Base-by-base conservation (phyloP, 768 basidiomycete species). In the Stropharia rugosoannulata region DNA sequence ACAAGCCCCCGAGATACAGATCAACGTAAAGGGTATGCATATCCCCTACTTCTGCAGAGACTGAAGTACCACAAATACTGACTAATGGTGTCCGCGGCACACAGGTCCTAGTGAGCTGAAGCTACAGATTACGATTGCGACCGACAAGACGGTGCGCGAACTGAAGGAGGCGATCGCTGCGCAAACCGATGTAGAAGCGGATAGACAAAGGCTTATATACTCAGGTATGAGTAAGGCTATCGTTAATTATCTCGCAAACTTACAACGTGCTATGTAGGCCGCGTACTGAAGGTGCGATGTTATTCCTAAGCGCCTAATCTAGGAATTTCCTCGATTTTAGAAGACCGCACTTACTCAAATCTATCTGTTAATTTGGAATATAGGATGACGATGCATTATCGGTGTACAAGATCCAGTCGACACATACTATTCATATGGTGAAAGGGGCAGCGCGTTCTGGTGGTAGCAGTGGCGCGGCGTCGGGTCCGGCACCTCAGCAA, bases 381-480 rank as follows among this genome's bases (percentile, higher is more conserved):
- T 12, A 93, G 87, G 92, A 93, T 62, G 93, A 96, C 48, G 94
- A 98, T 64, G 65, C 69, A 11, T 76, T 97, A 9, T 85, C 89
- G 1, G 77, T 79, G 7, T 97, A 97, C 82, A 96, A 97, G 79
- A 94, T 97, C 56, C 90, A 92, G 65, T 83, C 88, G 0, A 79
- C 82, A 3, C 91, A 97, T 68, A 95, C 93, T 0, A 85, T 95
- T 40, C 94, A 94, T 69, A 93, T 94, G 90, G 95, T 95, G 64
- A 96, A 95, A 68, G 90, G 92, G 19, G 85, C 82, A 9, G 79
- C 86, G 1, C 81, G 87, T 7, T 67, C 83, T 0, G 67, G 71
- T 6, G 76, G 69, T 8, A 66, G 63, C 0, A 25, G 55, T 16
- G 67, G 67, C 39, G 56, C 78, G 18, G 60, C 36, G 9, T 38